Percentiles rank a stretch among this genome's conserved stretches.
phyloP scores from a whole-genome alignment of 495 filamentous ascomycete species.

The Chlorociboria aeruginascens region DNA sequence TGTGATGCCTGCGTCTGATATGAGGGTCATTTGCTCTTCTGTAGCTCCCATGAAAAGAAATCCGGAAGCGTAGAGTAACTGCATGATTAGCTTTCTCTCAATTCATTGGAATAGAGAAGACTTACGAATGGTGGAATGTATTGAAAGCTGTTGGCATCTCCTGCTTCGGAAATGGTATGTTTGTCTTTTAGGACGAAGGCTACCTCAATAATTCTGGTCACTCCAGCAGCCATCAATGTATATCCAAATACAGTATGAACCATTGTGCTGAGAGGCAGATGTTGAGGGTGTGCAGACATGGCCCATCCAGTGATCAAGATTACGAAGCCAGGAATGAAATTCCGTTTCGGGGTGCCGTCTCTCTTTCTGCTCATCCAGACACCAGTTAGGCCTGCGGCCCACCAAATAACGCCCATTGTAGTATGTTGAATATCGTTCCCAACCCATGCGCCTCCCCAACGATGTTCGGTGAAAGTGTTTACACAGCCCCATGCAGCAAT shows the following conservation, averaged over 20 bases:
- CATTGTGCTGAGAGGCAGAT: conserved; percentile 70
- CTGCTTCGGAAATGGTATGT: conserved; percentile 41
- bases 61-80: conserved; percentile 87
- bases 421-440: conserved; percentile 95
- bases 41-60: conserved; percentile 97
- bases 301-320: conserved; percentile 90
- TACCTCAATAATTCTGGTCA: conserved; percentile 81
- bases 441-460: conserved; percentile 86
- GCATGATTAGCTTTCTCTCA: background rate
- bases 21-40: conserved; percentile 82
- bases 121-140: conserved; percentile 84
- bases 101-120: conserved; percentile 15
- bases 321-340: conserved; percentile 83
- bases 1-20: conserved; percentile 60
- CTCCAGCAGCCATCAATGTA: conserved; percentile 82
- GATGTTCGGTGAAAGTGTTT: conserved; percentile 96
- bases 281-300: conserved; percentile 83
- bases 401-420: conserved; percentile 95
- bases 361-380: conserved; percentile 81
- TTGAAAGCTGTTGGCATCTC: conserved; percentile 75
- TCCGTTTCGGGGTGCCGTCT: conserved; percentile 77
- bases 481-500: conserved; percentile 93
- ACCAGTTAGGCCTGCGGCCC: conserved; percentile 82
- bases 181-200: conserved; percentile 73
- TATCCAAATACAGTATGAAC: conserved; percentile 91